Conservation (phyloP, 345 rosid genomes). For the Reutealis trisperma region DNA sequence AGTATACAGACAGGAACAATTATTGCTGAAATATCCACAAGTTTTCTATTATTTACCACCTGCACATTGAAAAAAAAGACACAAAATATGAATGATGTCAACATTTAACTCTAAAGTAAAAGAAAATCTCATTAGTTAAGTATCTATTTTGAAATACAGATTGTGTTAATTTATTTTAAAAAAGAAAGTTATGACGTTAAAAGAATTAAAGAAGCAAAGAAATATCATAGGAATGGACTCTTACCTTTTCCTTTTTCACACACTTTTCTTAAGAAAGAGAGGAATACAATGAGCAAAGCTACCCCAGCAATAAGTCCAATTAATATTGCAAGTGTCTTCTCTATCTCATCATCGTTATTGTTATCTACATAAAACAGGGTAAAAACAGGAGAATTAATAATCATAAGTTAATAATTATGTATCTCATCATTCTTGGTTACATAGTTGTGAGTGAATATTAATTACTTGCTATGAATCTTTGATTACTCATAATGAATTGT, state of each 20-base stretch:
- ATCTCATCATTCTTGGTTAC: too few relatives aligned
- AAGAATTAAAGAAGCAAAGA: neutral
- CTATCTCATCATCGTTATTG: constrained; percentile 62
- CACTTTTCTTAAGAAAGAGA: constrained; percentile 62
- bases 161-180: neutral
- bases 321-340: constrained; percentile 90
- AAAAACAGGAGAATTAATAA: neutral
- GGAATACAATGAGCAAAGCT: constrained; percentile 67
- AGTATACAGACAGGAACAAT: neutral
- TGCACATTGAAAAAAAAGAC: constrained; percentile 23
- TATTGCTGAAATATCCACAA: constrained; percentile 1
- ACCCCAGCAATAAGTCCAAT: constrained; percentile 86
- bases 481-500: too few relatives aligned
- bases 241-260: constrained; percentile 68
- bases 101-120: neutral
- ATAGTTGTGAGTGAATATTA: neutral
- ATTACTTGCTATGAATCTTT: neutral
- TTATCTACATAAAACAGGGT: constrained; percentile 24
- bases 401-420: constrained; percentile 10
- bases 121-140: neutral
- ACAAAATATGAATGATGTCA: neutral
- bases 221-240: neutral
- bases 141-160: too few relatives aligned
- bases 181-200: constrained; percentile 10
- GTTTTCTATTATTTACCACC: constrained; percentile 38